These are phyloP conservation scores for Coleophoma crateriformis DNA, from an alignment of 2,329 filamentous ascomycete species.

Conservation along the genomic window DNA sequence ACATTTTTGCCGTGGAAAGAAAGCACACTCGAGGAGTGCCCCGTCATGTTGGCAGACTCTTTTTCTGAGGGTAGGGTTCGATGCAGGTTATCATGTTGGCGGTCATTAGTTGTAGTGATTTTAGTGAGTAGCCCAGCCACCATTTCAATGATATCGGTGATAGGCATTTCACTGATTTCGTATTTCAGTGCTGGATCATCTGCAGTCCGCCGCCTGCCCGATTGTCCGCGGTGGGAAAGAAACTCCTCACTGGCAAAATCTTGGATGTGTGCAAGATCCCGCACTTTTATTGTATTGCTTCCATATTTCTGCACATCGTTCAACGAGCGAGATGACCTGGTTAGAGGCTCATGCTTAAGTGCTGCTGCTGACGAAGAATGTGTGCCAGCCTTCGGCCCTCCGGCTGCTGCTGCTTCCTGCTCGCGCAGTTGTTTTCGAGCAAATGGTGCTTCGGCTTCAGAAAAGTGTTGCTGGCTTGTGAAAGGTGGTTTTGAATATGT, in stretches of 20 bases:
- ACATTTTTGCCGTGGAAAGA: conserved; percentile 98
- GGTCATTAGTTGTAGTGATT: conserved; percentile 94
- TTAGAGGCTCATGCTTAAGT: conserved; percentile 7
- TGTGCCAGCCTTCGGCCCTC: conserved; percentile 1
- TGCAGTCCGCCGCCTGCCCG: conserved; percentile 45
- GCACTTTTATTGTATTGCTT: conserved; percentile 63
- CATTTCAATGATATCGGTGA: conserved; percentile 97
- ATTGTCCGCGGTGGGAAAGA: conserved; percentile 46
- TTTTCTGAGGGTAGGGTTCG: conserved; percentile 56
- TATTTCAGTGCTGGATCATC: conserved; percentile 55
- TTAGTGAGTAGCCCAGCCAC: conserved; percentile 93
- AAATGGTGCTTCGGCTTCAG: conserved; percentile 8
- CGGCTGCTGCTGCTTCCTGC: conserved; percentile 1
- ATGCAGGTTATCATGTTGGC: conserved; percentile 87
- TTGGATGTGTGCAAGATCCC: conserved; percentile 86
- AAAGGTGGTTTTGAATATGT: conserved; percentile 16
- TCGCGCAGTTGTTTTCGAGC: conserved; percentile 6
- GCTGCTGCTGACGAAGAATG: conserved; percentile 7
- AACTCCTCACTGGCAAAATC: conserved; percentile 78
- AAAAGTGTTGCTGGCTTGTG: conserved; percentile 22
- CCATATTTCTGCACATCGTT: conserved; percentile 31
- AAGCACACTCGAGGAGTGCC: conserved; percentile 69
- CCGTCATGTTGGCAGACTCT: conserved; percentile 51
- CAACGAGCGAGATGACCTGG: conserved; percentile 24
- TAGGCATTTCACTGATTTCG: conserved; percentile 96